Evolutionary conservation across 495 filamentous ascomycete species (phyloP), one percentile per base, ranked within the genome.

Genomic region (Clohesyomyces aquaticus): DNA sequence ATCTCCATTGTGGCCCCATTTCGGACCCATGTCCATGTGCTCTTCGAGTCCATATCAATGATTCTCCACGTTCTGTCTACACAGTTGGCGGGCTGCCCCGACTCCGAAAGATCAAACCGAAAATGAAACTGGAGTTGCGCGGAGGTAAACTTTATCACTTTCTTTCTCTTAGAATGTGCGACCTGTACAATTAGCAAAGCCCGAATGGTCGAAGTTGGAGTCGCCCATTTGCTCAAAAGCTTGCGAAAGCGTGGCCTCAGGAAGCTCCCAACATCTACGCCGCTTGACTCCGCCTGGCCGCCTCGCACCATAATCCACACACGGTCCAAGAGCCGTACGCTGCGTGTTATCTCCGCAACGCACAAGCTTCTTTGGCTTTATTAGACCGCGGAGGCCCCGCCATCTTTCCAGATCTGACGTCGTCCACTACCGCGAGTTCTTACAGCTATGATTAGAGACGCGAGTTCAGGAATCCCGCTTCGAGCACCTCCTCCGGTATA

Each of bases 401-500:
- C 48, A 29, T 45, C 51, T 60, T 53, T 65, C 55, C 38, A 6
- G 19, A 55, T 4, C 55, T 23, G 21, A 18, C 10, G 26, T 32
- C 19, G 48, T 25, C 41, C 18, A 59, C 4, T 29, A n/a, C 45
- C 29, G 25, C 41, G 48, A 49, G 28, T 60, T 38, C 47, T 47
- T 26, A 12, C 47, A 25, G 14, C 32, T 25, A 22, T 22, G 25
- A 45, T 26, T 51, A 26, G 62, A 59, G 43, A 66, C 57, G 63
- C 48, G 22, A 35, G 18, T 43, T 61, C 61, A 57, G 57, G 42
- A 10, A 23, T 18, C 26, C 57, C 63, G 25, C 35, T 66, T 8
- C 42, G 63, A 53, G 27, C 27, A 56, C 49, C 63, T 21, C 63
- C 63, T 51, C 22, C 51, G 50, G 63, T 66, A 50, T 42, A 57